These are phyloP conservation scores for Taiozyma onychis DNA, from an alignment of 1,139 yeast species.

Conservation along the genomic window DNA sequence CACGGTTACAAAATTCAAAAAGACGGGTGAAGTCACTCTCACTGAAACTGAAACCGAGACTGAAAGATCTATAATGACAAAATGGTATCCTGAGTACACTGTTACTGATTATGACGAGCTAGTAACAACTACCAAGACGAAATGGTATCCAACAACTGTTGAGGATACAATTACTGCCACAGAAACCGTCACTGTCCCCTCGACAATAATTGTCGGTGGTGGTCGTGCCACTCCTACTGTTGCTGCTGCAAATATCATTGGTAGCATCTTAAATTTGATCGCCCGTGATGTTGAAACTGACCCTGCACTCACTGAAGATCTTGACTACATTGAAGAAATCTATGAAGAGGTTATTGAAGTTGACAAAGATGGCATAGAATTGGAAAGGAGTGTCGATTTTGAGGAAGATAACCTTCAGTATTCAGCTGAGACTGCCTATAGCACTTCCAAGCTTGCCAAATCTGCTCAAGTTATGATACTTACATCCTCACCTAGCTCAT, in stretches of 20 bases:
- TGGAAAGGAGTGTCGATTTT: neutral
- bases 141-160: slow-evolving; percentile 18
- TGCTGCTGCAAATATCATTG: neutral
- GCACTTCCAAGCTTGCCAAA: neutral
- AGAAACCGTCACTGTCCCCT: slow-evolving; percentile 7
- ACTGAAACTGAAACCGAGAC: slow-evolving; percentile 15
- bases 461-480: neutral
- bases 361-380: slow-evolving; percentile 13
- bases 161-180: slow-evolving; percentile 11
- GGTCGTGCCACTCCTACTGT: neutral
- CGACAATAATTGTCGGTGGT: slow-evolving; percentile 1
- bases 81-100: slow-evolving; percentile 20
- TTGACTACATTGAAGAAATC: slow-evolving; percentile 2
- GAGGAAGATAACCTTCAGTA: neutral
- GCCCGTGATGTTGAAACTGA: neutral
- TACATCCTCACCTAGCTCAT: neutral
- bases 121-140: slow-evolving; percentile 16
- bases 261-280: neutral
- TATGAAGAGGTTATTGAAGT: slow-evolving; percentile 11
- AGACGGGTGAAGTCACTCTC: slow-evolving; percentile 12
- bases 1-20: slow-evolving; percentile 13
- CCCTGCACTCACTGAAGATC: neutral
- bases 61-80: slow-evolving; percentile 11
- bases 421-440: neutral
- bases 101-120: slow-evolving; percentile 20